phyloP scores from a whole-genome alignment of 768 basidiomycete genomes.

The Tricholomella constricta region DNA sequence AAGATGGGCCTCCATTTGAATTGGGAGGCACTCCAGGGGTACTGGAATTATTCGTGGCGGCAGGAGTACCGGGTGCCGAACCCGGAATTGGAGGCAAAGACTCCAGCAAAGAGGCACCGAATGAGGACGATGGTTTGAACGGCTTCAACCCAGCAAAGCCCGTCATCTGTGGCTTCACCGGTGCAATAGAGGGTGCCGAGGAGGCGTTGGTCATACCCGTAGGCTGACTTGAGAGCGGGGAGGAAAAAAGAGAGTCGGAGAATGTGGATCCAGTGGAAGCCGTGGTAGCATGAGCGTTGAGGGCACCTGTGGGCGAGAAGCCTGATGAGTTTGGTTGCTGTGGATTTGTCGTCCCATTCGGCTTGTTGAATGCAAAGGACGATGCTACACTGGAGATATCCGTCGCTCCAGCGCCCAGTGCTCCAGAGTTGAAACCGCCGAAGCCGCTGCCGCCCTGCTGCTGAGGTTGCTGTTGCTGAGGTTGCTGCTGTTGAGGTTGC shows the following conservation, averaged over 20 bases:
- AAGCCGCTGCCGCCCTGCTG: slow-evolving; percentile 30
- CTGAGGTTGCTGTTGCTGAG: slow-evolving; percentile 22
- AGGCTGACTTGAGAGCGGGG: slow-evolving; percentile 50
- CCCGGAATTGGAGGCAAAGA: slow-evolving; percentile 74
- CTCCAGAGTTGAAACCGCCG: slow-evolving; percentile 37
- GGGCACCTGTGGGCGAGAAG: slow-evolving; percentile 19
- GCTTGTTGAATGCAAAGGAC: slow-evolving; percentile 57
- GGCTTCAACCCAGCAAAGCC: slow-evolving; percentile 68
- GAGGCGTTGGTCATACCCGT: slow-evolving; percentile 42
- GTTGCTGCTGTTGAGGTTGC: slow-evolving; percentile 23
- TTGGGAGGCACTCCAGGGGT: slow-evolving; percentile 11
- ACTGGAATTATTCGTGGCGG: slow-evolving; percentile 29
- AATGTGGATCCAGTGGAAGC: slow-evolving; percentile 46
- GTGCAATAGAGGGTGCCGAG: slow-evolving; percentile 25
- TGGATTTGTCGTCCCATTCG: slow-evolving; percentile 21
- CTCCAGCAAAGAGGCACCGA: slow-evolving; percentile 75
- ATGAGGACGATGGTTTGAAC: slow-evolving; percentile 82
- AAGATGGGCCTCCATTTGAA: slow-evolving; percentile 13
- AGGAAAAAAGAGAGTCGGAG: slow-evolving; percentile 49
- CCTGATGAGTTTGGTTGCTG: slow-evolving; percentile 13
- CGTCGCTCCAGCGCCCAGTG: slow-evolving; percentile 47
- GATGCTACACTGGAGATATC: slow-evolving; percentile 73
- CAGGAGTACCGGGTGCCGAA: slow-evolving; percentile 52
- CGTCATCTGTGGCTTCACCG: slow-evolving; percentile 48
- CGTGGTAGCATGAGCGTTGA: slow-evolving; percentile 34